A percentile compares a stretch with the other conserved stretches of the same genome.
These are phyloP conservation scores for Fusarium graminum DNA, from an alignment of 2,329 filamentous ascomycete species.

Conservation along the genomic window DNA sequence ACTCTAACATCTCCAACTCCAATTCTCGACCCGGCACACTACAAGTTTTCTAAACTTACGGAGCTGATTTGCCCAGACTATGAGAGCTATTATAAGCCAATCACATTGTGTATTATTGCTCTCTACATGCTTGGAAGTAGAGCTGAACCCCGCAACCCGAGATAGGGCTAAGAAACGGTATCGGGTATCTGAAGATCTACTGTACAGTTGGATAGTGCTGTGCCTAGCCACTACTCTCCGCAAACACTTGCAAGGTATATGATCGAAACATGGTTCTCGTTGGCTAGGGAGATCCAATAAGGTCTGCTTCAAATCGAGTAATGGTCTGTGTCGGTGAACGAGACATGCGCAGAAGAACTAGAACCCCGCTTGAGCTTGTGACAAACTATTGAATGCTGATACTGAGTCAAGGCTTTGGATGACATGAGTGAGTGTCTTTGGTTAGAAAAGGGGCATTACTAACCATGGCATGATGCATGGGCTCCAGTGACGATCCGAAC, in stretches of 20 bases:
- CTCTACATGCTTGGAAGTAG: background rate
- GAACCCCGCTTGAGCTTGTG: too few relatives aligned
- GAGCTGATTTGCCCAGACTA: background rate
- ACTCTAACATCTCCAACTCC: too few relatives aligned
- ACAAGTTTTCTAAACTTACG: background rate
- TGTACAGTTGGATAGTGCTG: slow-evolving; percentile 3
- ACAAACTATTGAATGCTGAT: background rate
- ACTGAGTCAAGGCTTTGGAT: background rate
- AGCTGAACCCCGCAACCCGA: background rate
- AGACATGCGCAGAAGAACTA: too few relatives aligned
- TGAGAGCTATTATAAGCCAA: slow-evolving; percentile 6
- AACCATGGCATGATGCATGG: background rate
- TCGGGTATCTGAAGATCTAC: slow-evolving; percentile 12
- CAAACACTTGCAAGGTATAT: background rate
- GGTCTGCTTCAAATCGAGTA: too few relatives aligned
- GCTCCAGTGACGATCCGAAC: background rate
- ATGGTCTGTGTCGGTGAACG: too few relatives aligned
- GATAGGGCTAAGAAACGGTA: background rate
- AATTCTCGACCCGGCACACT: too few relatives aligned
- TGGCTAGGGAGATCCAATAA: too few relatives aligned
- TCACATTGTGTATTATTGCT: background rate
- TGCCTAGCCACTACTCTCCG: slow-evolving; percentile 1
- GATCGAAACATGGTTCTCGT: too few relatives aligned
- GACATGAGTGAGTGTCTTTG: background rate
- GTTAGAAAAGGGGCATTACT: background rate